These are phyloP conservation scores for Colletotrichum sp. DNA, from an alignment of 2,329 filamentous ascomycete genomes.

Conservation along the genomic window DNA sequence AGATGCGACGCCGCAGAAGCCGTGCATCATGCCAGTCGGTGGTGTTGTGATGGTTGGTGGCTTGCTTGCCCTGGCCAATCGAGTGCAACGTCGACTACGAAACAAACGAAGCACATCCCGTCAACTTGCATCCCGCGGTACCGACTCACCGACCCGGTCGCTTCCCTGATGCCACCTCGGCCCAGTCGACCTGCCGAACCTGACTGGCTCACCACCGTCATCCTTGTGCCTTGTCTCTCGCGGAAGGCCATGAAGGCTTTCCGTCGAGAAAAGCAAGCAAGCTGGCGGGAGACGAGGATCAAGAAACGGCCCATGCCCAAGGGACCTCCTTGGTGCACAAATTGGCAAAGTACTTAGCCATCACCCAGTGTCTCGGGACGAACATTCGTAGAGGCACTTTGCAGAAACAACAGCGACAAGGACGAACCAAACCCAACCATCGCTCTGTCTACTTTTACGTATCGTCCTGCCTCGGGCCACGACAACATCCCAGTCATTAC, in stretches of 20 bases:
- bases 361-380: neutral
- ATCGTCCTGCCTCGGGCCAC: neutral
- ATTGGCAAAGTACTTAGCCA: neutral
- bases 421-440: neutral
- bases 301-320: neutral
- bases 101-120: neutral
- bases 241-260: neutral
- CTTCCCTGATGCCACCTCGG: neutral
- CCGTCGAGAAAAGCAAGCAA: neutral
- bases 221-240: neutral
- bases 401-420: neutral
- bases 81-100: neutral
- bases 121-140: neutral
- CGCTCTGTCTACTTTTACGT: neutral
- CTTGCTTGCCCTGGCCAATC: neutral
- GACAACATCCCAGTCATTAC: neutral
- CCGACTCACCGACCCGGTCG: neutral
- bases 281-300: neutral
- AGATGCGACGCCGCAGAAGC: neutral
- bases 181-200: neutral
- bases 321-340: neutral
- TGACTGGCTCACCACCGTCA: neutral
- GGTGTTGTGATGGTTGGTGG: neutral
- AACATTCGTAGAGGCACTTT: neutral
- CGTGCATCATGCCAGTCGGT: neutral